phyloP scores from a whole-genome alignment of 2,329 filamentous ascomycete genomes.

The Dactylonectria estremocensis region DNA sequence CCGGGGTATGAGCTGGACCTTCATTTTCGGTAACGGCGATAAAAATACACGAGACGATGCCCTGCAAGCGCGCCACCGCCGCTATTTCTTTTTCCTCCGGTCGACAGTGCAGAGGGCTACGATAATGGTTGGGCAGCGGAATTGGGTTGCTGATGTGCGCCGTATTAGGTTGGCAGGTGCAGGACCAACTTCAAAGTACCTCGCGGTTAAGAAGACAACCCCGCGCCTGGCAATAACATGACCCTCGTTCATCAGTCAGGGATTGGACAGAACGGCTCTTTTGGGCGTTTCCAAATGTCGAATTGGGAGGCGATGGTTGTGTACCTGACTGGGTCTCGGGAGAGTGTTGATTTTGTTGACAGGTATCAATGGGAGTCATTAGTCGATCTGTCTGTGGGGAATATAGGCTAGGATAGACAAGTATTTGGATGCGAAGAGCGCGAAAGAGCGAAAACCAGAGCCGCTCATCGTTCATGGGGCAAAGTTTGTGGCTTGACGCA shows the following conservation, averaged over 20 bases:
- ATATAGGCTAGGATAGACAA: conserved; percentile 4
- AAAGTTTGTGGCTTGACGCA: conserved; percentile 17
- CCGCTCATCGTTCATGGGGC: conserved; percentile 13
- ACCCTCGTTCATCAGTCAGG: not conserved
- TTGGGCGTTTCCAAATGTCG: conserved; percentile 19
- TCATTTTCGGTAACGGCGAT: conserved; percentile 28
- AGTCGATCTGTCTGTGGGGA: conserved; percentile 16
- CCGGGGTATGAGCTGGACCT: conserved; percentile 12
- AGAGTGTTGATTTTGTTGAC: conserved; percentile 19
- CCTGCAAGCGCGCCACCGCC: conserved; percentile 23
- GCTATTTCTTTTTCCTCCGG: conserved; percentile 28
- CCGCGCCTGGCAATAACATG: not conserved
- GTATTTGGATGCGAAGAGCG: not conserved
- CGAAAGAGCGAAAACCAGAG: not conserved
- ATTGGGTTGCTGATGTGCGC: conserved; percentile 17
- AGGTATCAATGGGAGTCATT: not conserved
- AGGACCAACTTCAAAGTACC: conserved; percentile 6
- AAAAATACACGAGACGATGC: conserved; percentile 33
- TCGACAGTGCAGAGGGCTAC: conserved; percentile 5
- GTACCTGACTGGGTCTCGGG: conserved; percentile 15
- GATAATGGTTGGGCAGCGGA: conserved; percentile 12
- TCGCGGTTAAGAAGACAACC: not conserved
- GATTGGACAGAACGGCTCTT: conserved; percentile 7
- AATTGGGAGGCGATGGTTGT: conserved; percentile 5
- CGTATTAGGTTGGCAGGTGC: conserved; percentile 18